Evolutionary conservation across 352 stramenopile species (phyloP).

Genomic region (Phytophthora podocarpi): DNA sequence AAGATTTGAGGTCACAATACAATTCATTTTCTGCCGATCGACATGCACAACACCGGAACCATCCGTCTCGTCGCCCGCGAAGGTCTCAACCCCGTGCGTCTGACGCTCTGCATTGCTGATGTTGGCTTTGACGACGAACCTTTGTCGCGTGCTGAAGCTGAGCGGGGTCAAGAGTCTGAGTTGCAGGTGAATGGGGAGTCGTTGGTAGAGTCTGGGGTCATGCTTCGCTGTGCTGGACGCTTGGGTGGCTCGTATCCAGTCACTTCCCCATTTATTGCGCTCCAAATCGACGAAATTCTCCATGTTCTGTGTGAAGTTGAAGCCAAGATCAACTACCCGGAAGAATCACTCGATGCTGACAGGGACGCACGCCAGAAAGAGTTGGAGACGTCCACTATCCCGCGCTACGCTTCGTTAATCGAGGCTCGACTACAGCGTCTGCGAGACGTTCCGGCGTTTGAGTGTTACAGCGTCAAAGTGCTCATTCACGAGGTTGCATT

Average conservation of each 20-base stretch:
- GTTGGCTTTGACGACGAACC: slow-evolving; percentile 48
- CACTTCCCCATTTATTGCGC: slow-evolving; percentile 34
- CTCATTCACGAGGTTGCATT: slow-evolving; percentile 40
- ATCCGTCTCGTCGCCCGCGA: slow-evolving; percentile 1
- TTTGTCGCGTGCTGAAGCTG: slow-evolving; percentile 22
- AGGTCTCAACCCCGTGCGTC: slow-evolving; percentile 41
- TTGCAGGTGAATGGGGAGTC: slow-evolving; percentile 46
- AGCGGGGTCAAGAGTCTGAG: slow-evolving; percentile 29
- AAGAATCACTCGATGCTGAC: too few species aligned
- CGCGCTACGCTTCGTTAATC: slow-evolving; percentile 29
- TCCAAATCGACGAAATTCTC: slow-evolving; percentile 66
- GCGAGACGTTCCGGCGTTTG: slow-evolving; percentile 7
- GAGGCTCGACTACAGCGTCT: slow-evolving; percentile 35
- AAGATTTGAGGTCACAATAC: not conserved
- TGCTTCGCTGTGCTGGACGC: slow-evolving; percentile 68
- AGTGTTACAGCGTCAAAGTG: slow-evolving; percentile 1
- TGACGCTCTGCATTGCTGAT: slow-evolving; percentile 48
- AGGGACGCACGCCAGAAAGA: too few species aligned
- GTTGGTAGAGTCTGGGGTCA: slow-evolving; percentile 52
- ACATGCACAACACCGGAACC: slow-evolving; percentile 12
- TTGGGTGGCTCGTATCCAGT: slow-evolving; percentile 53
- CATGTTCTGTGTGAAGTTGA: slow-evolving; percentile 37
- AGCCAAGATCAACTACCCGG: slow-evolving; percentile 21
- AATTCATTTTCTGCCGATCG: not conserved
- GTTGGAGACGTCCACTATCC: slow-evolving; percentile 25